Evolutionary conservation across 371 early-diverging fungal species (phyloP), one percentile per base, ranked within the genome.

Genomic region (Cokeromyces recurvatus): DNA sequence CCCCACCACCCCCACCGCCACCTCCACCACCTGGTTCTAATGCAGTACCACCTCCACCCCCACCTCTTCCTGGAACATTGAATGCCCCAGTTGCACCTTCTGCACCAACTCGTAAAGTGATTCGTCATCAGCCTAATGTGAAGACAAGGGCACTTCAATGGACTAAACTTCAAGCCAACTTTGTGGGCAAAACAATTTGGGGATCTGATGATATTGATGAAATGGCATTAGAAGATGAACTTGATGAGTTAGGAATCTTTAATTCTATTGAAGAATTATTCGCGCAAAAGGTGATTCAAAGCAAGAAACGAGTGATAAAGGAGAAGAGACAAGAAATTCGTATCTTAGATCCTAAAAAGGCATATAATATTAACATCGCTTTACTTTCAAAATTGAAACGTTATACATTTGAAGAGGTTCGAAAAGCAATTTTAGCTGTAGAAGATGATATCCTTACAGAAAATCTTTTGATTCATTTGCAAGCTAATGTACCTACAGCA

Each of bases 111-210:
- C 70, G 84, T 50, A 87, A 86, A 66, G 59, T 76, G 29, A 74
- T 84, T 10, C 67, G 72, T 24, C 78, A 82, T 27, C 70, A 75
- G 46, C 82, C 90, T 4, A 80, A 77, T 38, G 81, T 82, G 48
- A 91, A 90, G 66, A 79, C 92, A 7, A 84, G 89, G 54, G 81
- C 83, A n/a, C 49, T 91, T 16, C 90, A 91, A 61, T 91, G 91
- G 92, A 90, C 89, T 51, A 92, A 92, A 49, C 55, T 92, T 36
- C 80, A 80, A 43, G 79, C 82, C 31, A 75, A 72, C 51, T 51
- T 65, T 27, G 68, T 82, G 16, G 68, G 66, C 17, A 79, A 78
- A 27, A 85, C 85, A 0, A 55, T 85, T 3, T 85, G 83, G 82
- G 75, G 71, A 6, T 21, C 47, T 0, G 41, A 64, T 3, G 77